Evolutionary conservation across 2,329 filamentous ascomycete genomes (phyloP), one percentile per base, ranked within the genome.

Genomic region (Diaporthe nobilis): DNA sequence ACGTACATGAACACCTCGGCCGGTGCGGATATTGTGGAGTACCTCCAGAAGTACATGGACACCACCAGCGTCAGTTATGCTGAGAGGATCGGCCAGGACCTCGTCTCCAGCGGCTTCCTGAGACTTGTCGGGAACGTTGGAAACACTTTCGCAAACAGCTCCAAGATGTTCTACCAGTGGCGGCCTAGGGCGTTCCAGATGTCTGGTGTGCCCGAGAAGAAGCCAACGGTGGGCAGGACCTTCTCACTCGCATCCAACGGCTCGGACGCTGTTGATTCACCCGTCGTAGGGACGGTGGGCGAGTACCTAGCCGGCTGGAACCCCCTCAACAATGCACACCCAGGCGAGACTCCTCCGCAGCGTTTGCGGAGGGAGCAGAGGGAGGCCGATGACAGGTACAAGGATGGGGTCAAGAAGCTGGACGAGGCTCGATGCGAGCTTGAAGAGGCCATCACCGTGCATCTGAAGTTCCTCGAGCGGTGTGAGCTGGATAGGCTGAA

Each of bases 161-260:
- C 96, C 78, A 95, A 94, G 85, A 94, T 98, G 92, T 96, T 94
- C 83, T 99, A 99, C 84, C 97, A 99, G 84, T 99, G 97, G 97
- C 93, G 95, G 73, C 92, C 96, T 10, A 97, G 95, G 86, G 93
- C 94, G 7, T 99, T 98, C 86, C 93, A 97, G 82, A 84, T 97
- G 74, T 93, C 95, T 37, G 96, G 96, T 31, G 88, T 98, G 72
- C 95, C 95, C 0, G 96, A 98, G 84, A 98, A 95, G 89, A 97
- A 96, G 87, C 88, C 90, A 76, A 83, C 91, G 1, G 83, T 96
- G 68, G 89, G 90, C 78, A 92, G 96, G 76, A 94, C 94, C 9
- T 94, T 95, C 76, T 97, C 95, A 4, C 85, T 93, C 74, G 88
- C 91, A 68, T 91, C 90, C 31, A 88, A 89, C 71, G 88, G 91